A percentile compares a stretch with the other conserved stretches of the same genome.
These are phyloP conservation scores for Thermomucor indicae-seudaticae DNA, from an alignment of 371 early-diverging fungal genomes.

Conservation along the genomic window DNA sequence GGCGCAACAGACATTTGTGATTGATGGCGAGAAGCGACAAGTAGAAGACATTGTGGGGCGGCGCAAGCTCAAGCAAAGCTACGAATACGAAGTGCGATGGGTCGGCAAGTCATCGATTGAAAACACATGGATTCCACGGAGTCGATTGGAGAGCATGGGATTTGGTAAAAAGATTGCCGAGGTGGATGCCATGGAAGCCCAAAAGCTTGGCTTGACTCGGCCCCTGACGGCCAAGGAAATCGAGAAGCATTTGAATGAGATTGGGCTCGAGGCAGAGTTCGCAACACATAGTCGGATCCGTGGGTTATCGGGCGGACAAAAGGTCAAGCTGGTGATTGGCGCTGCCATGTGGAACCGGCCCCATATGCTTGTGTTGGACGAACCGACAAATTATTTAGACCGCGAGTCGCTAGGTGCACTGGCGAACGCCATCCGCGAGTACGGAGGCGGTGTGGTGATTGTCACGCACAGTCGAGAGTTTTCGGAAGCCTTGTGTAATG, in stretches of 20 bases:
- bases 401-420: constrained; percentile 75
- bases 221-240: constrained; percentile 64
- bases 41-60: constrained; percentile 61
- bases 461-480: constrained; percentile 77
- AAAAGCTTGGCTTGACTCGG: constrained; percentile 60
- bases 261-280: constrained; percentile 70
- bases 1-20: constrained; percentile 55
- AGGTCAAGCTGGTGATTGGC: constrained; percentile 86
- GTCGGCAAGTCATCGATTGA: constrained; percentile 57
- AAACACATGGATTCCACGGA: constrained; percentile 71
- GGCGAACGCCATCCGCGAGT: constrained; percentile 61
- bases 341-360: constrained; percentile 85
- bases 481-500: constrained; percentile 63
- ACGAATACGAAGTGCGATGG: constrained; percentile 66
- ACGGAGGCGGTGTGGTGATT: constrained; percentile 75
- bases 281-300: constrained; percentile 81
- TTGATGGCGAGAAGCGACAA: constrained; percentile 61
- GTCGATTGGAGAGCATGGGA: constrained; percentile 66
- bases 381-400: constrained; percentile 86
- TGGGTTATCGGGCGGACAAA: constrained; percentile 90
- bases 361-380: constrained; percentile 87
- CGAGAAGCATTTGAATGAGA: constrained; percentile 65
- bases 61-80: constrained; percentile 68
- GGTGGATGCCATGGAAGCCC: constrained; percentile 64
- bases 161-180: constrained; percentile 64